Evolutionary conservation across 1,139 yeast species (phyloP).

Genomic region (Blastobotrys arbuscula): DNA sequence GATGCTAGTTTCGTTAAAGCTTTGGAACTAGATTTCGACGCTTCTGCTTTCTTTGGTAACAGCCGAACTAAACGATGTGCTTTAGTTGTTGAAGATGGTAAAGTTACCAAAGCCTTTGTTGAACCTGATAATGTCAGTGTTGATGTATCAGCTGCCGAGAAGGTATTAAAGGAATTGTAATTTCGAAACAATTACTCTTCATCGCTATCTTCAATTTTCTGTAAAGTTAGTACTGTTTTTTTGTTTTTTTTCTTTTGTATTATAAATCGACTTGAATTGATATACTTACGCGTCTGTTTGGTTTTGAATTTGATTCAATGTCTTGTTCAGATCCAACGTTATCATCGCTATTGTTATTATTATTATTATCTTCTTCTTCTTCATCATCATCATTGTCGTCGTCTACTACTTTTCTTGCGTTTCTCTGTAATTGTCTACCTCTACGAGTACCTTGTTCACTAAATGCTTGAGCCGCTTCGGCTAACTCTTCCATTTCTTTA

Average conservation of each 20-base stretch:
- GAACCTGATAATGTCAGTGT: conserved; percentile 82
- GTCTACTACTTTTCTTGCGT: background rate
- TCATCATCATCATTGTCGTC: conserved; percentile 10
- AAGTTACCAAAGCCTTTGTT: conserved; percentile 56
- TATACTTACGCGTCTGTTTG: background rate
- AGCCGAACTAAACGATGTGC: conserved; percentile 73
- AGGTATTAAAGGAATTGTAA: conserved; percentile 35
- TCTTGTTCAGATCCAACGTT: conserved; percentile 18
- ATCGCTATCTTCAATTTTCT: background rate
- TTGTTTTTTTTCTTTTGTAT: too few relatives aligned
- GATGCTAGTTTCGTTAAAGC: conserved; percentile 61
- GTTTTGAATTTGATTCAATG: background rate
- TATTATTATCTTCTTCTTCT: conserved; percentile 8
- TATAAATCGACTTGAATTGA: too few relatives aligned
- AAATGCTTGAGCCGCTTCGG: conserved; percentile 16
- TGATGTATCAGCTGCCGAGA: conserved; percentile 48
- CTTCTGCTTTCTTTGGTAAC: conserved; percentile 66
- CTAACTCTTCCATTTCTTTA: conserved; percentile 31
- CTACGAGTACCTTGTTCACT: background rate
- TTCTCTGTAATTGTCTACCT: background rate
- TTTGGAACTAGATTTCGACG: conserved; percentile 65
- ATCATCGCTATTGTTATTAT: conserved; percentile 11
- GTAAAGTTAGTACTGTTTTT: background rate
- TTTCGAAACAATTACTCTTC: background rate
- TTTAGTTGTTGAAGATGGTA: conserved; percentile 66